Base-by-base conservation (phyloP, 2,329 filamentous ascomycete species). In the Madurella fahalii region DNA sequence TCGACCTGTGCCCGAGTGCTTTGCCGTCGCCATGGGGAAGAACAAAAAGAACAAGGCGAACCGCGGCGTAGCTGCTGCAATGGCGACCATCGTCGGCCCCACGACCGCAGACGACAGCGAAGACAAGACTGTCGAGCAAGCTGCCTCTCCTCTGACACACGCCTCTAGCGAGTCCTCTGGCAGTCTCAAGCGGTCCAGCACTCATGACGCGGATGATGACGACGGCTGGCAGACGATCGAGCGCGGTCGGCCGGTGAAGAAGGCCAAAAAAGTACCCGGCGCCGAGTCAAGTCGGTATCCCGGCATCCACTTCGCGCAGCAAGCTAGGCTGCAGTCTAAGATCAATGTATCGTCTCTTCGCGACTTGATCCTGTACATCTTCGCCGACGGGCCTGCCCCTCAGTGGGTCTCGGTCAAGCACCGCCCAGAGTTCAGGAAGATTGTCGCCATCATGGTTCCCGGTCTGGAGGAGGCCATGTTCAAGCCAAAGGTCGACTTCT, bases 391-490 rank as follows among this genome's bases (percentile, higher is more conserved):
- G 12, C 66, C 77, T 1, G 78, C 81, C 2, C 85, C 85, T 13
- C 81, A 85, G 62, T 88, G 85, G 82, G 76, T 87, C 43, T 77
- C 79, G 43, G 77, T 87, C 47, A 75, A 75, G 56, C 79, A 87
- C 64, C 77, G 85, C 44, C 79, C 81, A 5, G 77, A 84, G 55
- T 84, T 88, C 63, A 76, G 83, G 59, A 95, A 94, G 72, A 87
- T 95, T 31, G 92, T 97, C 31, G 82, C 89, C 40, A 75, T 99
- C 61, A 93, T 96, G 88, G 85, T 96, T 11, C 94, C 94, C 11
- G 94, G 94, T 0, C 74, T 99, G 20, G 93, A 97, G 67, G 82
- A 90, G 65, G 87, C 84, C 58, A 94, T 97, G 88, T 95, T 97
- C 72, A 83, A 87, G 68, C 78, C 82, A 12, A 67, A 71, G 39